Evolutionary conservation across 225 moss, liverwort and hornwort species (phyloP).

Genomic region (Thuidium tamariscinum): DNA sequence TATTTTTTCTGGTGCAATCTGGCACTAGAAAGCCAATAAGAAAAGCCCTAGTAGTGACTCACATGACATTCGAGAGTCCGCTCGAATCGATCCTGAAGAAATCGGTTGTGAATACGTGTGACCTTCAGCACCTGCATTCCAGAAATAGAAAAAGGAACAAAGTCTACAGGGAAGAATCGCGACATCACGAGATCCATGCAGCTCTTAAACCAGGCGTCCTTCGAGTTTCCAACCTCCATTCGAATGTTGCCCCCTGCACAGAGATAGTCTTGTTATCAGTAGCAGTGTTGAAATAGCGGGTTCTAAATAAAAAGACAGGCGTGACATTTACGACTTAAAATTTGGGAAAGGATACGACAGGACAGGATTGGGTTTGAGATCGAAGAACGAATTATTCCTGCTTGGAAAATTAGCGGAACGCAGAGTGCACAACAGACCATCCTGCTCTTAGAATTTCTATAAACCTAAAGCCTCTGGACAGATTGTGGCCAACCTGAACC

Average conservation of each 20-base stretch:
- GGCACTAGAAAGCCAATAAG: too few relatives aligned
- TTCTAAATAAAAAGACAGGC: not conserved
- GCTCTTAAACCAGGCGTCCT: slow-evolving; percentile 85
- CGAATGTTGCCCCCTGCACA: slow-evolving; percentile 79
- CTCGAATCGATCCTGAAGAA: slow-evolving; percentile 78
- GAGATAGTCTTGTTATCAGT: not conserved
- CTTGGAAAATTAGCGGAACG: not conserved
- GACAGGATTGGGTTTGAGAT: not conserved
- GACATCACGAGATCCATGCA: slow-evolving; percentile 80
- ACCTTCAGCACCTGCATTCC: slow-evolving; percentile 80
- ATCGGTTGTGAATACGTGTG: slow-evolving; percentile 88
- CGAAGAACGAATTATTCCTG: not conserved
- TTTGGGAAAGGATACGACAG: not conserved
- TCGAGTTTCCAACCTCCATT: slow-evolving; percentile 76
- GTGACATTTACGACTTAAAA: not conserved
- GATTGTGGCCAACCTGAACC: not conserved
- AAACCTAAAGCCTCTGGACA: not conserved
- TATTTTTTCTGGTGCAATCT: too few relatives aligned
- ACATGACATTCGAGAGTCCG: slow-evolving; percentile 61
- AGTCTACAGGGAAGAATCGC: slow-evolving; percentile 69
- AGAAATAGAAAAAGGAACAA: slow-evolving; percentile 62
- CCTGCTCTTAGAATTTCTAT: not conserved
- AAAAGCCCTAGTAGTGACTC: slow-evolving; percentile 16
- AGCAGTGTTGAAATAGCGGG: not conserved
- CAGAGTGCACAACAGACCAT: not conserved